phyloP scores from a whole-genome alignment of 225 moss, liverwort and hornwort species.

The Bryoerythrophyllum caledonicum region DNA sequence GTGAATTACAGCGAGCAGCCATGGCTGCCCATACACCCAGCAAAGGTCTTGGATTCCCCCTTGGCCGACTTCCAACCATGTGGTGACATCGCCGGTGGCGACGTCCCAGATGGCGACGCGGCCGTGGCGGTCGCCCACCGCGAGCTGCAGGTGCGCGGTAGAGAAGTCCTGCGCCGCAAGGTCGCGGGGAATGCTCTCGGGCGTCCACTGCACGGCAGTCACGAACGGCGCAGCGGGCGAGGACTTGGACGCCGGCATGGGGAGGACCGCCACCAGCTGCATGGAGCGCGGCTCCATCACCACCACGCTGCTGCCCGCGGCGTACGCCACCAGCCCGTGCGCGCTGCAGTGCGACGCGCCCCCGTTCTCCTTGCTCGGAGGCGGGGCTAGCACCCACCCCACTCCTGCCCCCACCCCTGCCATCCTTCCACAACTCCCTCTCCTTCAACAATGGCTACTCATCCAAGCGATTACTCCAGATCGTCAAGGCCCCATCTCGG shows the following conservation, averaged over 20 bases:
- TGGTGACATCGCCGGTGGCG: conserved; percentile 62
- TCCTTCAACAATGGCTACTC: conserved; percentile 23
- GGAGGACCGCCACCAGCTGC: conserved; percentile 91
- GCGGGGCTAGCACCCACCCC: conserved; percentile 76
- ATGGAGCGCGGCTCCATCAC: conserved; percentile 92
- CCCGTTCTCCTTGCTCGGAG: conserved; percentile 91
- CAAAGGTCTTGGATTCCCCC: conserved; percentile 91
- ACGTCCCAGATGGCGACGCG: conserved; percentile 98
- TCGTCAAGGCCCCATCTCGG: conserved; percentile 18
- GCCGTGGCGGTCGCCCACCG: conserved; percentile 93
- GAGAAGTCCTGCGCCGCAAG: conserved; percentile 77
- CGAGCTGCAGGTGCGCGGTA: conserved; percentile 78
- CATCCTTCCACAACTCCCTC: conserved; percentile 45
- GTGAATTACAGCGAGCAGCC: conserved; percentile 89
- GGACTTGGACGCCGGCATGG: conserved; percentile 83
- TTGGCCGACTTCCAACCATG: conserved; percentile 85
- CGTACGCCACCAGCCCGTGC: conserved; percentile 89
- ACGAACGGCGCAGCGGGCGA: conserved; percentile 76
- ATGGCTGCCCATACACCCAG: conserved; percentile 93
- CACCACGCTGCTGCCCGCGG: conserved; percentile 85
- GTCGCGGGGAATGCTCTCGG: conserved; percentile 84
- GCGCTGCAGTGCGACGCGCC: conserved; percentile 83
- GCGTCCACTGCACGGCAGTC: conserved; percentile 95
- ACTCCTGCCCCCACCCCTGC: conserved; percentile 76
- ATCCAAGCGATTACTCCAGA: conserved; percentile 25